Evolutionary conservation across 169 alveolate genomes (phyloP).

Genomic region (Plasmodium chabaudi): DNA sequence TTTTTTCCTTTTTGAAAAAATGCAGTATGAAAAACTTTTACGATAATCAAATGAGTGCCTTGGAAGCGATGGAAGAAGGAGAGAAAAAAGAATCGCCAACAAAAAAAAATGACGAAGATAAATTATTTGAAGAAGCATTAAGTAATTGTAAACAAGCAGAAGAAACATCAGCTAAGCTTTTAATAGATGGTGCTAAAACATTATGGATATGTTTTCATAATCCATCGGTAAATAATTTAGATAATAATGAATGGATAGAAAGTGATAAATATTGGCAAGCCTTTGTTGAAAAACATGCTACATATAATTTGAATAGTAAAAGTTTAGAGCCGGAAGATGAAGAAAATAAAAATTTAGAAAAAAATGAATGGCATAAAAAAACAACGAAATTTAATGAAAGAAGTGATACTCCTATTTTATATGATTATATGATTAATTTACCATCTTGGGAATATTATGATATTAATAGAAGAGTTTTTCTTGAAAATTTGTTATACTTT

Average conservation of each 20-base stretch:
- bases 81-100: conserved; percentile 10
- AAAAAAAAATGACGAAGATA: conserved; percentile 38
- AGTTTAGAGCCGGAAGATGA: conserved; percentile 82
- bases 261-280: conserved; percentile 93
- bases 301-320: conserved; percentile 79
- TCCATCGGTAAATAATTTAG: conserved; percentile 85
- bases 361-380: conserved; percentile 83
- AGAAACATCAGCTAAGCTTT: conserved; percentile 79
- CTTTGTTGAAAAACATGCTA: conserved; percentile 88
- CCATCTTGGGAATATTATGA: conserved; percentile 92
- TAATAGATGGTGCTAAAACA: conserved; percentile 89
- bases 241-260: conserved; percentile 91
- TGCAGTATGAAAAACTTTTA: conserved; percentile 77
- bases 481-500: conserved; percentile 89
- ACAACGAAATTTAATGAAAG: conserved; percentile 87
- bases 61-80: conserved; percentile 33
- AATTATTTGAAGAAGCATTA: conserved; percentile 76
- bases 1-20: conserved; percentile 6
- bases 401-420: conserved; percentile 88
- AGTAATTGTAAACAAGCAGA: conserved; percentile 81
- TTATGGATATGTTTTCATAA: conserved; percentile 89
- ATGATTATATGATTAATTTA: conserved; percentile 85
- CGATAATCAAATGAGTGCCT: conserved; percentile 75
- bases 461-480: conserved; percentile 86
- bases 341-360: conserved; percentile 69